Evolutionary conservation across 257 asterid species (phyloP).

Genomic region (Solanum neorickii): DNA sequence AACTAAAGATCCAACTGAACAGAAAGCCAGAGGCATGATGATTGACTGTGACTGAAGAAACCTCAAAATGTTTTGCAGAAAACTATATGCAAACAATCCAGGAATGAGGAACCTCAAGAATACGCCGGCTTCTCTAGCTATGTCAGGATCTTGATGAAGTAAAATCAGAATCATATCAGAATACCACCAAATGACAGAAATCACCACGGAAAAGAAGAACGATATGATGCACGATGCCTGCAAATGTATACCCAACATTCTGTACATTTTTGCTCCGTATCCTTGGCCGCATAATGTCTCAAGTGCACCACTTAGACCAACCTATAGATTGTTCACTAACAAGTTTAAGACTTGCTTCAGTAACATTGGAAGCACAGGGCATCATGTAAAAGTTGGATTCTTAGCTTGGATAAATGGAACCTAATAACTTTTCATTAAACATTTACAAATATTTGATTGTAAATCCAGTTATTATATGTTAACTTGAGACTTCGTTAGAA

Average conservation of each 20-base stretch:
- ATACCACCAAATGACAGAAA: neutral
- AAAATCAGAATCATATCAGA: neutral
- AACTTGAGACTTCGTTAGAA: neutral
- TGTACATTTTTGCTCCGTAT: constrained; percentile 49
- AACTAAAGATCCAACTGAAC: constrained; percentile 37
- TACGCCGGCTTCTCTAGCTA: constrained; percentile 24
- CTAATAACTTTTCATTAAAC: neutral
- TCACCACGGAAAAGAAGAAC: neutral
- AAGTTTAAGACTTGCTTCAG: neutral
- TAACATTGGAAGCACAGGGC: neutral
- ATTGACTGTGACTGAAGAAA: constrained; percentile 61
- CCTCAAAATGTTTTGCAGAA: constrained; percentile 50
- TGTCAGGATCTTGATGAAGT: neutral
- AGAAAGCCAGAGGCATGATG: constrained; percentile 36
- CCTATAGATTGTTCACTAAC: constrained; percentile 15
- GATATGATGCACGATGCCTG: constrained; percentile 32
- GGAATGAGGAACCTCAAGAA: constrained; percentile 58
- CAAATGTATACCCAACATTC: constrained; percentile 50
- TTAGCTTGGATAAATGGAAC: neutral
- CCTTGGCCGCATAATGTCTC: constrained; percentile 90
- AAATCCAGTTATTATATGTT: neutral
- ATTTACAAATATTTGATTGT: neutral
- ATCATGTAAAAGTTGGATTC: neutral
- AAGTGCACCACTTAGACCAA: constrained; percentile 80
- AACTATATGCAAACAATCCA: constrained; percentile 54